Percentiles rank a stretch among this genome's conserved stretches.
Conservation (phyloP, 2,329 filamentous ascomycete species). For the Chlorencoelia australis region DNA sequence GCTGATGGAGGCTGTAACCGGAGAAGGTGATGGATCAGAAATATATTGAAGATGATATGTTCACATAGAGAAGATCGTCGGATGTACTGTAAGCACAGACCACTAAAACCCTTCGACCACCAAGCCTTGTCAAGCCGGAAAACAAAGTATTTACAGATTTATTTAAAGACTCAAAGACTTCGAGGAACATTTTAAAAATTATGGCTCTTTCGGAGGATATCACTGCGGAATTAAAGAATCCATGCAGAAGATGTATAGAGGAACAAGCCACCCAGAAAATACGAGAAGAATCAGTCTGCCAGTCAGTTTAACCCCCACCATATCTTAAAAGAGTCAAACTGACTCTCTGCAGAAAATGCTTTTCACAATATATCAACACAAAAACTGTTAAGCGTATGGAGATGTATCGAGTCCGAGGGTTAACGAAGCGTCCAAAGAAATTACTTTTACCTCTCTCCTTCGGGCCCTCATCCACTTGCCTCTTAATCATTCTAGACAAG, state of each 20-base stretch:
- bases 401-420: conserved; percentile 43
- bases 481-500: conserved; percentile 66
- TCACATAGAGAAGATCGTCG: no score
- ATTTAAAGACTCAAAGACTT: conserved; percentile 2
- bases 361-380: conserved; percentile 62
- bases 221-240: background rate
- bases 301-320: conserved; percentile 14
- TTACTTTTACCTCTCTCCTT: conserved; percentile 75
- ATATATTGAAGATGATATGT: no score
- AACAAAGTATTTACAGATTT: no score
- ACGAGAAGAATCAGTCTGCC: conserved; percentile 26
- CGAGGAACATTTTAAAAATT: conserved; percentile 1
- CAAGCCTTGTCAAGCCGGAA: no score
- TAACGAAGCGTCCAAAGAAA: conserved; percentile 28
- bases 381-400: conserved; percentile 76
- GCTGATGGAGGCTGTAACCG: no score
- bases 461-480: conserved; percentile 67
- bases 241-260: conserved; percentile 25
- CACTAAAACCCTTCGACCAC: no score
- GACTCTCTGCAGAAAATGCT: conserved; percentile 52
- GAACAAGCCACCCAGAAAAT: conserved; percentile 23
- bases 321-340: conserved; percentile 9
- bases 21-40: no score
- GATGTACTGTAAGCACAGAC: no score
- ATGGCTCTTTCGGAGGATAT: conserved; percentile 8